Percentiles rank a stretch among this genome's conserved stretches.
Conservation (phyloP, 192 early-diverging fungal species). For the Pilaira anomala region DNA sequence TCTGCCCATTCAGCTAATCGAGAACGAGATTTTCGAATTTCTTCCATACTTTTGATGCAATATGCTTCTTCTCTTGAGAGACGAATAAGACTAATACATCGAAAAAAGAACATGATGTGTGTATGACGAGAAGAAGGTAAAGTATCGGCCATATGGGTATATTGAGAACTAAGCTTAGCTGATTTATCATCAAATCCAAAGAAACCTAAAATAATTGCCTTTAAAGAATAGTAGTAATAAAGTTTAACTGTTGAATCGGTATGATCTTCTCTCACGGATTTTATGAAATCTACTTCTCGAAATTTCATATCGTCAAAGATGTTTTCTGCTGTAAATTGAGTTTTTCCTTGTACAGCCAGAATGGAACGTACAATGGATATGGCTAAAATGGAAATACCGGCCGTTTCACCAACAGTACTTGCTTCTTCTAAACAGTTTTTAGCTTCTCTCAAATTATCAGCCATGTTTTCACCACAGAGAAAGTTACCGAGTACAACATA, state of each 20-base stretch:
- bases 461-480: constrained; percentile 19
- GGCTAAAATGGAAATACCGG: constrained; percentile 8
- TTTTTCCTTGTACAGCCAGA: constrained; percentile 34
- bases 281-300: constrained; percentile 18
- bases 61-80: neutral
- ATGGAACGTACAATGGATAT: constrained; percentile 17
- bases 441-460: constrained; percentile 27
- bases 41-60: neutral
- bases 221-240: constrained; percentile 25
- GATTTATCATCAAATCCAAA: constrained; percentile 26
- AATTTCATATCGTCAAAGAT: constrained; percentile 31
- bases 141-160: neutral
- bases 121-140: constrained; percentile 29
- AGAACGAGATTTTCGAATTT: constrained; percentile 3
- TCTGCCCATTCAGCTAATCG: constrained; percentile 21
- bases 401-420: neutral
- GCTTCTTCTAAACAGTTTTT: constrained; percentile 25
- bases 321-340: neutral
- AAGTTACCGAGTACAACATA: constrained; percentile 22
- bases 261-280: neutral
- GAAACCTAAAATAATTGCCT: constrained; percentile 13
- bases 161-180: constrained; percentile 17
- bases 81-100: constrained; percentile 21
- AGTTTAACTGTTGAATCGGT: neutral
- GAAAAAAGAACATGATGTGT: constrained; percentile 21